Evolutionary conservation across 176 grass and related monocot genomes (phyloP), one percentile per base, ranked within the genome.

Genomic region (Oryza longistaminata): DNA sequence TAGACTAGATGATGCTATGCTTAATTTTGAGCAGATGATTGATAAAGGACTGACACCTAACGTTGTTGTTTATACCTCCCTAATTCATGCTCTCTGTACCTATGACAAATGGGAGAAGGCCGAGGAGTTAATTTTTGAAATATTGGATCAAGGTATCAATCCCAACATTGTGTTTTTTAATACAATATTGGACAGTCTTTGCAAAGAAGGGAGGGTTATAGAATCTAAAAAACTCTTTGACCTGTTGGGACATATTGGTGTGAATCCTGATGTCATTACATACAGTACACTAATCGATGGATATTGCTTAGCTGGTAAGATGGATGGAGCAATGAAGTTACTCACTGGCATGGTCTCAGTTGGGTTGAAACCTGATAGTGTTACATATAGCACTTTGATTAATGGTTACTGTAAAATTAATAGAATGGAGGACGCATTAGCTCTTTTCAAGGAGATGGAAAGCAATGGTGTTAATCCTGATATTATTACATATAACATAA

Each of bases 161-260:
- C 0, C 52, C 1, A 2, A 55, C 16, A 19, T 2, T 1, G 5
- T 5, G 0, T 12, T 13, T 9, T 27, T 65, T 12, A 65, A 13
- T 65, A 0, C 24, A 65, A 26, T 65, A 26, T 3, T 65, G 2
- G 10, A 26, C 62, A 65, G 1, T 26, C 22, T 27, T 4, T 65
- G 62, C n/a, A 65, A 27, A 27, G 62, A 67, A 21, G 75, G 81
- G 29, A 12, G 5, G 33, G 52, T 48, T 64, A 37, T 5, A 31
- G 33, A 88, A 37, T 79, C 75, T 5, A 29, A 73, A 11, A 82
- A 77, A 3, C 21, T 70, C 65, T 55, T 74, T 82, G 61, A 42
- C 61, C 37, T 60, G 42, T 82, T 88, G 79, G 50, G 6, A 16
- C 25, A 22, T 21, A 68, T 15, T 76, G 58, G 78, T 15, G 75